phyloP scores from a whole-genome alignment of 768 basidiomycete species.

The Mycena amicta region DNA sequence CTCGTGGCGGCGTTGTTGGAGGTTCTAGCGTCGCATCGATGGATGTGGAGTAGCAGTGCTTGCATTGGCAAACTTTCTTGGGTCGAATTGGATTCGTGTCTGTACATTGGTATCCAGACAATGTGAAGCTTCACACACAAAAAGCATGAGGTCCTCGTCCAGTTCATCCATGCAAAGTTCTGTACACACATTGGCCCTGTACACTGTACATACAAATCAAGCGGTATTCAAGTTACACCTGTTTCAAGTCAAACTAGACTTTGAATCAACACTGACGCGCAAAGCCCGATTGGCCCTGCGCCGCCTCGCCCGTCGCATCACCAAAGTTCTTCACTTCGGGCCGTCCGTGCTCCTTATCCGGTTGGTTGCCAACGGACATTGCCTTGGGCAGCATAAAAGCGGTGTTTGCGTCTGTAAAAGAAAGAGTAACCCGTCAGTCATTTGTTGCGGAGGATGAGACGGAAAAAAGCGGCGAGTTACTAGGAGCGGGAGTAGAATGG shows the following conservation, averaged over 20 bases:
- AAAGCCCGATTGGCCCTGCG: not conserved
- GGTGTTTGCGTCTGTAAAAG: not conserved
- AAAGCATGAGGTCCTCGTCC: too few species aligned
- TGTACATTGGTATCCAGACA: too few species aligned
- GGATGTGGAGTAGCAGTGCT: too few species aligned
- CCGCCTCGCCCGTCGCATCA: not conserved
- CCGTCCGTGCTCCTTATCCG: constrained; percentile 1
- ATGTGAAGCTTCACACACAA: too few species aligned
- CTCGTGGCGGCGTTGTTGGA: too few species aligned
- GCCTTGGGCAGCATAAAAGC: constrained; percentile 1
- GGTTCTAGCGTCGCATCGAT: too few species aligned
- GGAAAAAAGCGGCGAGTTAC: not conserved
- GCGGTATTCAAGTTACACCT: not conserved
- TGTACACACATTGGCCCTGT: too few species aligned
- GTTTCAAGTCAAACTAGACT: not conserved
- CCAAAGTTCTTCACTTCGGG: not conserved
- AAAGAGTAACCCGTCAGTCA: not conserved
- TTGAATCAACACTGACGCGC: not conserved
- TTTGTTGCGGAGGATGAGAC: not conserved
- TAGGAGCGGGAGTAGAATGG: not conserved
- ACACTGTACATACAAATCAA: not conserved
- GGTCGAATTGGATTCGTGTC: too few species aligned
- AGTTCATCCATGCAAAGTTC: too few species aligned
- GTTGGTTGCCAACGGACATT: not conserved
- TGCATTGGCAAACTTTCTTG: too few species aligned